Percentiles rank a stretch among this genome's conserved stretches.
These are phyloP conservation scores for Pleurotus citrinopileatus DNA, from an alignment of 768 basidiomycete genomes.

Conservation along the genomic window DNA sequence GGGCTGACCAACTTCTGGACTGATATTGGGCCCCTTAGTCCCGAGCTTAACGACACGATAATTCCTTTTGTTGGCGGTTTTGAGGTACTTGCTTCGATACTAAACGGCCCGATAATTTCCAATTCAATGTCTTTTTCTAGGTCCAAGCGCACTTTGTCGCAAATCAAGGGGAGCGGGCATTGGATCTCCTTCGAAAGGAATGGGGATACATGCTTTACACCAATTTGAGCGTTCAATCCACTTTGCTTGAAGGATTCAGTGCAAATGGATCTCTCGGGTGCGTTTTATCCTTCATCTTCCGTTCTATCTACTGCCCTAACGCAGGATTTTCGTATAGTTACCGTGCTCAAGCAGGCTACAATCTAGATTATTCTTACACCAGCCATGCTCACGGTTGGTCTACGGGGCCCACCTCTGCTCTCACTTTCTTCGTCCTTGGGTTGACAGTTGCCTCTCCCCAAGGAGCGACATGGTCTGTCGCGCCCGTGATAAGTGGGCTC, in stretches of 20 bases:
- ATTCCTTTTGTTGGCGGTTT: conserved; percentile 51
- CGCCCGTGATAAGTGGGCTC: conserved; percentile 41
- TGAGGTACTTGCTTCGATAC: conserved; percentile 30
- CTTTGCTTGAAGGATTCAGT: conserved; percentile 45
- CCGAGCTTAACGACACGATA: conserved; percentile 49
- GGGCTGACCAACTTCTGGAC: conserved; percentile 48
- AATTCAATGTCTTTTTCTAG: conserved; percentile 20
- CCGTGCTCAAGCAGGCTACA: conserved; percentile 41
- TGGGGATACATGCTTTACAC: conserved; percentile 53
- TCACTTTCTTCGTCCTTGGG: conserved; percentile 46
- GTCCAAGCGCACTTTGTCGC: conserved; percentile 49
- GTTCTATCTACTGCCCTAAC: neutral
- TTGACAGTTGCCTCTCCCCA: conserved; percentile 37
- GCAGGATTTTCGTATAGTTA: conserved; percentile 24
- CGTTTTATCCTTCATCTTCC: conserved; percentile 13
- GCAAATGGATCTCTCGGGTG: conserved; percentile 44
- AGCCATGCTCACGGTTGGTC: conserved; percentile 49
- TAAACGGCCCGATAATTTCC: neutral
- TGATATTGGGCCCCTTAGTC: conserved; percentile 42
- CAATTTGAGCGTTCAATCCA: conserved; percentile 36
- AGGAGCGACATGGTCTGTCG: conserved; percentile 40
- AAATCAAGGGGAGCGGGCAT: conserved; percentile 40
- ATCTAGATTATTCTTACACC: conserved; percentile 44
- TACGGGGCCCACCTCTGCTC: conserved; percentile 45
- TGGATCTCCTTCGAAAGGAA: conserved; percentile 42